A percentile compares a stretch with the other conserved stretches of the same genome.
These are phyloP conservation scores for Rubus idaeus DNA, from an alignment of 306 rosid genomes.

Conservation along the genomic window DNA sequence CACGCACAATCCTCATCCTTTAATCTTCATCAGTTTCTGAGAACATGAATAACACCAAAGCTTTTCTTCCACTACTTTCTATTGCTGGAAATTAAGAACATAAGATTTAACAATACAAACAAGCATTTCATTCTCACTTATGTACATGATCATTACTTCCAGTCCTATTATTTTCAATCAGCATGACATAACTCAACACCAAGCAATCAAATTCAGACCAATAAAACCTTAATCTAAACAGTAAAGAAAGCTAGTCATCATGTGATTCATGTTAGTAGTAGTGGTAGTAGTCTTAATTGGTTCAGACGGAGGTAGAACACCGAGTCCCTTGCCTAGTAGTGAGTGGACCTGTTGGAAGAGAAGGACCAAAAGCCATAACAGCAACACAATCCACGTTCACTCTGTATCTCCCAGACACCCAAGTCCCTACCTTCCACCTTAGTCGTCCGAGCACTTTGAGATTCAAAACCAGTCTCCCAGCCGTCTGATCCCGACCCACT, in stretches of 20 bases:
- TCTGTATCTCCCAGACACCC: constrained; percentile 86
- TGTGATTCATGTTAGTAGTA: constrained; percentile 10
- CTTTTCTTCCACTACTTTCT: constrained; percentile 16
- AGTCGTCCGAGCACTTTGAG: constrained; percentile 66
- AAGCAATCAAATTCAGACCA: constrained; percentile 35
- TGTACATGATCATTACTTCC: constrained; percentile 26
- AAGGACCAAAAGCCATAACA: constrained; percentile 55
- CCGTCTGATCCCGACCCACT: constrained; percentile 63
- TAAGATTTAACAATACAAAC: constrained; percentile 32
- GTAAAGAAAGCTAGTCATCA: constrained; percentile 8
- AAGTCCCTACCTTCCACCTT: constrained; percentile 88
- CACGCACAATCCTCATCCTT: constrained; percentile 39
- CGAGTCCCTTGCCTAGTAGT: constrained; percentile 52
- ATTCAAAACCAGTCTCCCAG: constrained; percentile 57
- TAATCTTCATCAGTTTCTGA: constrained; percentile 22
- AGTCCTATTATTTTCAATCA: constrained; percentile 22
- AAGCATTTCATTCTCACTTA: constrained; percentile 33
- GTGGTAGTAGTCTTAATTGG: background rate
- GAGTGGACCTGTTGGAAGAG: constrained; percentile 50
- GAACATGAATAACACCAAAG: constrained; percentile 16
- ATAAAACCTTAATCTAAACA: background rate
- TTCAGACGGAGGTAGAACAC: constrained; percentile 72
- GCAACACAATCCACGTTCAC: constrained; percentile 75
- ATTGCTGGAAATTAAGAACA: constrained; percentile 6
- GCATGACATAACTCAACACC: constrained; percentile 27